Evolutionary conservation across 805 yeast species (phyloP).

Genomic region (Vanderwaltozyma yarrowii): DNA sequence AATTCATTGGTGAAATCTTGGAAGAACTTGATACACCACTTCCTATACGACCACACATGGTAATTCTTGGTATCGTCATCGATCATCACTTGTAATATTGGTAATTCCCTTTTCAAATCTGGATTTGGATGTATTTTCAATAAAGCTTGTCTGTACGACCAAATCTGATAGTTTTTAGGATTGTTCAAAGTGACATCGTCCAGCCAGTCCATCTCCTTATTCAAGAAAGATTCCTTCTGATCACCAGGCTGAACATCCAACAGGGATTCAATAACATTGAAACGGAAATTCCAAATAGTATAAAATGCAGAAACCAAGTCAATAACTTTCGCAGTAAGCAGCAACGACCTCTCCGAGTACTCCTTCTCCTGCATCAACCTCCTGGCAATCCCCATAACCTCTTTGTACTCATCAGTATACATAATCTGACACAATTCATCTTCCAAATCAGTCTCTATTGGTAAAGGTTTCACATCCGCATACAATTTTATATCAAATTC

Average conservation of each 20-base stretch:
- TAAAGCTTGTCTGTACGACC: slow-evolving; percentile 80
- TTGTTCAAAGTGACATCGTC: slow-evolving; percentile 63
- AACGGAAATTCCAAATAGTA: slow-evolving; percentile 75
- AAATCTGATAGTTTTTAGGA: slow-evolving; percentile 92
- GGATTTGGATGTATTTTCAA: slow-evolving; percentile 31
- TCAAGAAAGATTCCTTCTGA: slow-evolving; percentile 9
- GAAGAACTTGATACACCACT: slow-evolving; percentile 65
- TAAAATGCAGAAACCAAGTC: slow-evolving; percentile 78
- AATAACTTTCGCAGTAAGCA: slow-evolving; percentile 54
- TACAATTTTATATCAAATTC: slow-evolving; percentile 14
- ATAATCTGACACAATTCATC: slow-evolving; percentile 49
- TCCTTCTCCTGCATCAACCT: slow-evolving; percentile 52
- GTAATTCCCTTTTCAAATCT: slow-evolving; percentile 43
- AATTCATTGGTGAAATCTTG: slow-evolving; percentile 42
- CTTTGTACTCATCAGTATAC: slow-evolving; percentile 62
- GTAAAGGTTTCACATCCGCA: slow-evolving; percentile 36
- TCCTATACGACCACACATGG: slow-evolving; percentile 91
- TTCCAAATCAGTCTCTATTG: slow-evolving; percentile 32
- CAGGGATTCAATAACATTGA: slow-evolving; percentile 37
- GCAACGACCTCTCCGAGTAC: slow-evolving; percentile 59
- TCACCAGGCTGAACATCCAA: slow-evolving; percentile 4
- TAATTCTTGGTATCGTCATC: slow-evolving; percentile 80
- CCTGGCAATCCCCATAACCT: slow-evolving; percentile 50
- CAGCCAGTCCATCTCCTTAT: slow-evolving; percentile 67
- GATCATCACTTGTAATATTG: slow-evolving; percentile 57